Percentiles rank a stretch among this genome's conserved stretches.
Evolutionary conservation across 106 monocot genomes (phyloP).

Genomic region (Acanthochlamys bracteata): DNA sequence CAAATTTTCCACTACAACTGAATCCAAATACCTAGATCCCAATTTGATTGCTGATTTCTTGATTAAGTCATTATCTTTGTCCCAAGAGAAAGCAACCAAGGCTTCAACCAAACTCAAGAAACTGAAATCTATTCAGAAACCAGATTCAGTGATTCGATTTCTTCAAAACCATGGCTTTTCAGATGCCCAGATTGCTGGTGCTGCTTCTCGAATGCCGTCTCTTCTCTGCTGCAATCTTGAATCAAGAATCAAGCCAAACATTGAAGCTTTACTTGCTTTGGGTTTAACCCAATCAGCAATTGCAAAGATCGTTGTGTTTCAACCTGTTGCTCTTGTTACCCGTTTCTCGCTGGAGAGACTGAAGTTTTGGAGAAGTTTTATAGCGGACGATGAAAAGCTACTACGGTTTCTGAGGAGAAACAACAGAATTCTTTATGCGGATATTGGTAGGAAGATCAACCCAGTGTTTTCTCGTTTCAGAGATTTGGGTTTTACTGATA

Average conservation of each 20-base stretch:
- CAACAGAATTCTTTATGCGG: neutral
- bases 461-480: neutral
- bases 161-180: conserved; percentile 1
- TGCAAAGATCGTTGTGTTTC: neutral
- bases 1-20: no score
- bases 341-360: neutral
- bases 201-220: neutral
- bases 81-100: conserved; percentile 2
- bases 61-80: conserved; percentile 4
- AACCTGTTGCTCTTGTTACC: neutral
- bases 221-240: conserved; percentile 5
- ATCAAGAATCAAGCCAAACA: neutral
- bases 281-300: conserved; percentile 5
- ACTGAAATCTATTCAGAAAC: conserved; percentile 4
- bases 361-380: conserved; percentile 5
- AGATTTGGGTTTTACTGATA: neutral
- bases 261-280: neutral
- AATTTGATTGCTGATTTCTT: conserved; percentile 9
- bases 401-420: conserved; percentile 4
- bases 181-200: neutral
- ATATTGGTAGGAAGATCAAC: neutral
- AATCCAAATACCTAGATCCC: neutral
- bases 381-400: neutral
- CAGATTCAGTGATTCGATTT: conserved; percentile 11
- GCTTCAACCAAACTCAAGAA: neutral